Conservation (phyloP, 139 green algal species). For the Chlorokybus atmophyticus region DNA sequence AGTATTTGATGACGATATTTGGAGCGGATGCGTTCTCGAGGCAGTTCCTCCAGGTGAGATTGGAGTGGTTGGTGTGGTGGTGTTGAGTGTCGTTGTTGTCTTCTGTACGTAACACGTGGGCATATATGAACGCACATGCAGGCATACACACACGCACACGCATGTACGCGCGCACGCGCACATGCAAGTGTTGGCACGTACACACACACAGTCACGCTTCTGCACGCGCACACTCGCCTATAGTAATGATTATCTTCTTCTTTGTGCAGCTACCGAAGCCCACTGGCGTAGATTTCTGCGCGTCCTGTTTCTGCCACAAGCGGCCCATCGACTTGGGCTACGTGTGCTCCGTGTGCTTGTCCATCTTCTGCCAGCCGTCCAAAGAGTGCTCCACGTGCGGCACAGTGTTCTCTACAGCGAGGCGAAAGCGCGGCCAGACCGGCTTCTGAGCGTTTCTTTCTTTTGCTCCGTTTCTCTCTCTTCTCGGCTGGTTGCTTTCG, state of each 20-base stretch:
- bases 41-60: slow-evolving; percentile 28
- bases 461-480: no score
- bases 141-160: no score
- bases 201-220: neutral
- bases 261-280: slow-evolving; percentile 4
- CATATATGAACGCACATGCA: no score
- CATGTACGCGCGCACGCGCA: neutral
- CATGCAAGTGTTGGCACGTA: neutral
- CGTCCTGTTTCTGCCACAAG: slow-evolving; percentile 40
- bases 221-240: neutral
- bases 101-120: no score
- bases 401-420: slow-evolving; percentile 38
- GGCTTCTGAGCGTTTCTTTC: no score
- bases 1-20: slow-evolving; percentile 35
- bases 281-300: slow-evolving; percentile 54
- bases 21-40: slow-evolving; percentile 32
- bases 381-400: slow-evolving; percentile 47
- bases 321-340: slow-evolving; percentile 51
- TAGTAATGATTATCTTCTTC: neutral
- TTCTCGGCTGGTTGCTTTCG: no score
- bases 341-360: slow-evolving; percentile 76
- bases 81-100: no score
- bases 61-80: no score
- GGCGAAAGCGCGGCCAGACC: no score
- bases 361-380: slow-evolving; percentile 58